These are phyloP conservation scores for Globisporangium nodosum DNA, from an alignment of 352 stramenopile genomes.

Conservation along the genomic window DNA sequence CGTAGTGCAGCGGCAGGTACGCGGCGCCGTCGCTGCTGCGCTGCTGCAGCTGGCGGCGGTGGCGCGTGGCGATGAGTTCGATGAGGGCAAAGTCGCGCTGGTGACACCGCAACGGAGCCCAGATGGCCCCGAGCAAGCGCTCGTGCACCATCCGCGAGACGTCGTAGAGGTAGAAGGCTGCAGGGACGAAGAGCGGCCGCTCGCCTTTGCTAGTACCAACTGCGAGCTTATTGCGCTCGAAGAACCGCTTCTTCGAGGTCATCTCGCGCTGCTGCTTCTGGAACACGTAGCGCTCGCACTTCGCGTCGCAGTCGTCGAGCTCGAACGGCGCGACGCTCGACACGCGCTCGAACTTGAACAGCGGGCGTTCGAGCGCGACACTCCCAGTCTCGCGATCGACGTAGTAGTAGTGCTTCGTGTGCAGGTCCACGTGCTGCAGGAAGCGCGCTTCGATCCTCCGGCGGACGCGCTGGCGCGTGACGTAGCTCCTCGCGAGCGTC, in stretches of 20 bases:
- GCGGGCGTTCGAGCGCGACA: constrained; percentile 35
- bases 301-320: constrained; percentile 32
- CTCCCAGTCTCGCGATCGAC: constrained; percentile 28
- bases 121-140: constrained; percentile 43
- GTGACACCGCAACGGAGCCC: constrained; percentile 30
- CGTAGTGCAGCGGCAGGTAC: constrained; percentile 56
- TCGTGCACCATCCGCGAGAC: constrained; percentile 35
- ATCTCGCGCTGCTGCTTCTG: constrained; percentile 29
- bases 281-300: constrained; percentile 41
- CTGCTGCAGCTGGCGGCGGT: constrained; percentile 44
- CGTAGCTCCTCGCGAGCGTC: constrained; percentile 33
- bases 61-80: constrained; percentile 43
- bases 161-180: constrained; percentile 39
- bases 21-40: constrained; percentile 31
- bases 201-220: background rate
- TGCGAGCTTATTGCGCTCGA: constrained; percentile 17
- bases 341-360: constrained; percentile 25
- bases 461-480: constrained; percentile 31
- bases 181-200: constrained; percentile 17
- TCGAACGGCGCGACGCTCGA: constrained; percentile 36
- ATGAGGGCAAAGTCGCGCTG: constrained; percentile 26
- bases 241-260: constrained; percentile 37
- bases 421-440: constrained; percentile 26
- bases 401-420: constrained; percentile 59
- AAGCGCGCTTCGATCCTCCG: constrained; percentile 34